These are phyloP conservation scores for Yamadazyma taylorii DNA, from an alignment of 1,139 yeast genomes.

Conservation along the genomic window DNA sequence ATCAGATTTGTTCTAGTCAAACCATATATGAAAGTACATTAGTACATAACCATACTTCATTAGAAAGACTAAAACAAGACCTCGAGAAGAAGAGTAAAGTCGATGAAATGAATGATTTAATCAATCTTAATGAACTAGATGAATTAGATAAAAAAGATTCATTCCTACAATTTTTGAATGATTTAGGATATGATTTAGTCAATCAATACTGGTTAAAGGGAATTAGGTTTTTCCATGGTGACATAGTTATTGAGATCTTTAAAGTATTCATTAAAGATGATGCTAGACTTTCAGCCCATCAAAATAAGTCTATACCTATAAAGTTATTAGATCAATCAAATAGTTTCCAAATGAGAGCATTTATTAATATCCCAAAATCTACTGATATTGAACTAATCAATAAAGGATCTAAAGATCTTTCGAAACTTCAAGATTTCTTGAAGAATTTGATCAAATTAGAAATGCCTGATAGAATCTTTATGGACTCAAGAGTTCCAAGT, in stretches of 20 bases:
- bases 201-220: constrained; percentile 72
- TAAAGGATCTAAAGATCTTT: constrained; percentile 62
- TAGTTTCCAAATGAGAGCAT: constrained; percentile 63
- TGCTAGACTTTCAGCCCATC: constrained; percentile 9
- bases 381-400: constrained; percentile 76
- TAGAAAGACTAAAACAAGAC: constrained; percentile 3
- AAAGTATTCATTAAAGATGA: constrained; percentile 50
- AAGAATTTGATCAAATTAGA: constrained; percentile 65
- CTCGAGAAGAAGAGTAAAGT: constrained; percentile 8
- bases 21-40: constrained; percentile 69
- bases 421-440: constrained; percentile 61
- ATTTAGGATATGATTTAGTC: constrained; percentile 69
- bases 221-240: constrained; percentile 61
- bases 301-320: constrained; percentile 30
- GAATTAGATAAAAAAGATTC: constrained; percentile 27
- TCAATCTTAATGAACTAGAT: constrained; percentile 1
- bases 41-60: constrained; percentile 41
- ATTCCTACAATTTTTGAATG: constrained; percentile 52
- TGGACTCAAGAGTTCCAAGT: constrained; percentile 63
- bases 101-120: constrained; percentile 2
- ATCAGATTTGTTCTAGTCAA: constrained; percentile 61
- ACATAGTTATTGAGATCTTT: constrained; percentile 59
- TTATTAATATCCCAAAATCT: constrained; percentile 65
- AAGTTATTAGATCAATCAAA: constrained; percentile 55
- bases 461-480: constrained; percentile 74